These are phyloP conservation scores for Iodosphaeria phyllophila DNA, from an alignment of 2,329 filamentous ascomycete species.

Conservation along the genomic window DNA sequence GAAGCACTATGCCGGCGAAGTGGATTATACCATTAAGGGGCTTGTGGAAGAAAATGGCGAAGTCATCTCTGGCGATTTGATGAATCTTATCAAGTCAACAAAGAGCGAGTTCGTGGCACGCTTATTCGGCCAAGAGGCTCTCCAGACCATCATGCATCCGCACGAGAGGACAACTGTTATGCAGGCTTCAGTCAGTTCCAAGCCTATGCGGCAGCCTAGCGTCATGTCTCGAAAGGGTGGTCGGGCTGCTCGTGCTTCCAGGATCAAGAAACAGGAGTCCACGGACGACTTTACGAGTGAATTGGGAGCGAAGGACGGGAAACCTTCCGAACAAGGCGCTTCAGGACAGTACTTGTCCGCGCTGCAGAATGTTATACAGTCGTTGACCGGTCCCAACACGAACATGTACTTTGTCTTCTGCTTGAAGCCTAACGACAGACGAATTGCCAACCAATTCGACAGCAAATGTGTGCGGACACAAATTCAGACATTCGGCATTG, in stretches of 20 bases:
- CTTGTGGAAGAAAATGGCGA: constrained; percentile 92
- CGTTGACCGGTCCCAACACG: constrained; percentile 60
- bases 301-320: constrained; percentile 23
- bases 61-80: constrained; percentile 83
- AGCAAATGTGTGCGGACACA: constrained; percentile 95
- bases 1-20: constrained; percentile 88
- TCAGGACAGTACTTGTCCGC: constrained; percentile 83
- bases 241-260: constrained; percentile 15
- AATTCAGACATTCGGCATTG: constrained; percentile 87
- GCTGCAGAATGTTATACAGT: constrained; percentile 79
- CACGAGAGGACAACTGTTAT: constrained; percentile 80
- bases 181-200: constrained; percentile 91
- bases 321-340: constrained; percentile 57
- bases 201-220: constrained; percentile 79
- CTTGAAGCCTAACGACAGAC: constrained; percentile 87
- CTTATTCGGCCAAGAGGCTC: constrained; percentile 86
- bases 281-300: constrained; percentile 33
- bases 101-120: constrained; percentile 78
- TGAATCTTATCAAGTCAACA: constrained; percentile 80
- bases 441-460: constrained; percentile 97
- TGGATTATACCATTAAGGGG: constrained; percentile 78
- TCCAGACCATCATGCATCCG: constrained; percentile 86
- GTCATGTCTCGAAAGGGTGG: constrained; percentile 66
- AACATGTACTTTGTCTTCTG: constrained; percentile 97
- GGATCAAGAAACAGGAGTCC: constrained; percentile 21